Evolutionary conservation across 768 basidiomycete species (phyloP).

Genomic region (Coprinopsis strossmayeri): DNA sequence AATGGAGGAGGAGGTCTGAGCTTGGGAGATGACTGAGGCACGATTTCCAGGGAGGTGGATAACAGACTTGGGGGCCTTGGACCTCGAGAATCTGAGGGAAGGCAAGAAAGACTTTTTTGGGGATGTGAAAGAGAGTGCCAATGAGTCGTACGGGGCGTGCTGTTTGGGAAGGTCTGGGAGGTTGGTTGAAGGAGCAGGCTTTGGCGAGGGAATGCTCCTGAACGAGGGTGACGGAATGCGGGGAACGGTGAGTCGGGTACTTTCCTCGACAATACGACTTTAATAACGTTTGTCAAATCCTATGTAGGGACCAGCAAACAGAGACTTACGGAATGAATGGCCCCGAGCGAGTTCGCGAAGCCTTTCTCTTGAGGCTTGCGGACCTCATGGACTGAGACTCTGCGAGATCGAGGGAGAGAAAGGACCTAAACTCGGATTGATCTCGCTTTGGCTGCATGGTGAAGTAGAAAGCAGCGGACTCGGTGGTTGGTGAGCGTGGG

Average conservation of each 20-base stretch:
- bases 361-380: conserved; percentile 29
- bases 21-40: conserved; percentile 2
- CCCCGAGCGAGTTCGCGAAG: conserved; percentile 4
- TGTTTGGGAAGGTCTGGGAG: conserved; percentile 38
- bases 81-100: conserved; percentile 13
- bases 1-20: conserved; percentile 27
- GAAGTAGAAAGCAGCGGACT: conserved; percentile 37
- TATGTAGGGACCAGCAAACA: too few relatives aligned
- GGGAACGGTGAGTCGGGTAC: conserved; percentile 7
- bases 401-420: conserved; percentile 65
- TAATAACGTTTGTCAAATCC: conserved; percentile 3
- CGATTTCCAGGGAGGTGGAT: conserved; percentile 10
- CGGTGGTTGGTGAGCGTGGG: conserved; percentile 16
- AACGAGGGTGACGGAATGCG: conserved; percentile 23
- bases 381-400: conserved; percentile 39
- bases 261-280: conserved; percentile 18
- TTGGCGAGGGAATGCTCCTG: conserved; percentile 50
- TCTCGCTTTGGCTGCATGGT: conserved; percentile 38
- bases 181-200: conserved; percentile 49
- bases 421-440: conserved; percentile 41
- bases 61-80: conserved; percentile 17
- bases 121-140: conserved; percentile 14
- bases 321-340: conserved; percentile 2
- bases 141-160: too few relatives aligned
- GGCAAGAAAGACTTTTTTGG: conserved; percentile 13